These are phyloP conservation scores for Malassezia cuniculi DNA, from an alignment of 1,284 basidiomycete species.

Conservation along the genomic window DNA sequence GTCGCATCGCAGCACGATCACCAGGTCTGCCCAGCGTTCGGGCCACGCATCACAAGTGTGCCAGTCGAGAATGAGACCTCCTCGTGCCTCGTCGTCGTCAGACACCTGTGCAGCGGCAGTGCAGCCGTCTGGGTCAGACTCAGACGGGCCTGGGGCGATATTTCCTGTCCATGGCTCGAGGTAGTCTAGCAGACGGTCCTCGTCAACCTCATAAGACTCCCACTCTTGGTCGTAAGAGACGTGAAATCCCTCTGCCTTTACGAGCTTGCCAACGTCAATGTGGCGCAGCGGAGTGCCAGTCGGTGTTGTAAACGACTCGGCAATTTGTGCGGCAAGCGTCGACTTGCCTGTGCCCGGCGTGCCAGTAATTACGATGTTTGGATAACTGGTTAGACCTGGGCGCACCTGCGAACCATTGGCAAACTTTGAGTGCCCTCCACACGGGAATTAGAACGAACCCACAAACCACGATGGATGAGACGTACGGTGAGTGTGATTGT, in stretches of 20 bases:
- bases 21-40: slow-evolving; percentile 92
- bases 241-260: slow-evolving; percentile 71
- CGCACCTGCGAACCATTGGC: no score
- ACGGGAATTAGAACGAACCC: no score
- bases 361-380: slow-evolving; percentile 84
- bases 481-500: slow-evolving; percentile 22
- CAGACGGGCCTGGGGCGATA: slow-evolving; percentile 29
- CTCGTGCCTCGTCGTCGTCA: slow-evolving; percentile 23
- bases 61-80: slow-evolving; percentile 85
- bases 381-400: no score
- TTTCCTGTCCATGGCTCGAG: slow-evolving; percentile 31
- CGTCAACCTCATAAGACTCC: slow-evolving; percentile 85
- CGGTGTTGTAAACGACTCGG: slow-evolving; percentile 15
- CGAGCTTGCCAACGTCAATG: slow-evolving; percentile 77
- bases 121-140: slow-evolving; percentile 12
- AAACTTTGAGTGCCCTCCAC: slow-evolving; percentile 2
- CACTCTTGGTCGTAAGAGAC: slow-evolving; percentile 82
- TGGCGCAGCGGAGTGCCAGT: slow-evolving; percentile 47
- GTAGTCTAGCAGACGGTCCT: slow-evolving; percentile 52
- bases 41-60: slow-evolving; percentile 91
- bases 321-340: slow-evolving; percentile 57
- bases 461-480: slow-evolving; percentile 30
- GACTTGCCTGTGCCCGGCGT: slow-evolving; percentile 75
- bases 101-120: slow-evolving; percentile 14
- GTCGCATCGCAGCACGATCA: slow-evolving; percentile 79